Evolutionary conservation across 495 filamentous ascomycete species (phyloP), one percentile per base, ranked within the genome.

Genomic region (Lophiostoma macrostomum): DNA sequence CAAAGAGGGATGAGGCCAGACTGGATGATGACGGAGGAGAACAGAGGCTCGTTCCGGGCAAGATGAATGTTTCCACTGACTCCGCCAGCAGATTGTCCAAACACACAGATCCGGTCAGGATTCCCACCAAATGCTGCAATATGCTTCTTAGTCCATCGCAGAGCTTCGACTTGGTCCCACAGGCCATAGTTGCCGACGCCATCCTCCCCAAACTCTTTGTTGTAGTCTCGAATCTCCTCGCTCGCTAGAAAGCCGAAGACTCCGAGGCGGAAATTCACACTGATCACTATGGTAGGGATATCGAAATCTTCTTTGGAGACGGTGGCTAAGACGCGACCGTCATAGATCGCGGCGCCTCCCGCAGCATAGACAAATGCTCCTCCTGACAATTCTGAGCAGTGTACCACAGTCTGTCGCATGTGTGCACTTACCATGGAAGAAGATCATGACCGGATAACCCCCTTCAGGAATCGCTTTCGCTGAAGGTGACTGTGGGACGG

Each of bases 321-420:
- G 10, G 72, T 73, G 70, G 51, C 75, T 18, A 74, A 58, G 55
- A 74, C 74, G 68, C 75, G 76, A 70, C 53, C 79, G 63, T 62
- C 41, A 37, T 48, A 67, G 22, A 29, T 60, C 3, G 67, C 41
- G 55, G 64, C 60, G 32, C 51, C 53, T 7, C 37, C 56, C 6
- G 55, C 54, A 25, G 54, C 61, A 20, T 35, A 16, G 5, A 45
- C 56, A 34, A 60, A 64, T 4, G 42, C 64, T 25, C 67, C 63
- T n/a, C n/a, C n/a, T n/a, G n/a, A n/a, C n/a, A n/a, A n/a, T n/a
- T n/a, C n/a, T n/a, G n/a, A n/a, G n/a, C n/a, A n/a, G n/a, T n/a
- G n/a, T n/a, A n/a, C n/a, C n/a, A n/a, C n/a, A n/a, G n/a, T n/a
- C n/a, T n/a, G n/a, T n/a, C n/a, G n/a, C n/a, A n/a, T n/a, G n/a